Conservation (phyloP, 2,329 filamentous ascomycete genomes). For the Cladosporium sp. region DNA sequence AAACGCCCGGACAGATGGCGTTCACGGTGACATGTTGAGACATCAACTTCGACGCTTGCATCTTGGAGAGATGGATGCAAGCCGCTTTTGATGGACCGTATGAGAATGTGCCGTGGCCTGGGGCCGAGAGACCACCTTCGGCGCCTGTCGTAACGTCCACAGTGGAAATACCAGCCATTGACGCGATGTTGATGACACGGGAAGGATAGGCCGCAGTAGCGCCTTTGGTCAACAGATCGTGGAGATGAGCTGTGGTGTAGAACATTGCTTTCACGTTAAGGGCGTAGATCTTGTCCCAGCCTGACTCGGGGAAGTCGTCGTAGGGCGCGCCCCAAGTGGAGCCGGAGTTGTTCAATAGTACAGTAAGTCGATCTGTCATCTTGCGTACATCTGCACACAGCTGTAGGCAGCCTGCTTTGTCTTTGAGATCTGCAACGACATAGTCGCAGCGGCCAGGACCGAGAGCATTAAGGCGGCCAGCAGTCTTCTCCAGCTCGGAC, state of each 20-base stretch:
- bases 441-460: slow-evolving; percentile 45
- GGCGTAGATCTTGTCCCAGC: slow-evolving; percentile 51
- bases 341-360: slow-evolving; percentile 46
- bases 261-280: slow-evolving; percentile 37
- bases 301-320: slow-evolving; percentile 54
- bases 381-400: slow-evolving; percentile 41
- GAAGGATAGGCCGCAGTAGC: slow-evolving; percentile 38
- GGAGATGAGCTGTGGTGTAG: slow-evolving; percentile 45
- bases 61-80: slow-evolving; percentile 52
- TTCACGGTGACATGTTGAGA: slow-evolving; percentile 53
- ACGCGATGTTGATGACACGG: slow-evolving; percentile 45
- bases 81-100: slow-evolving; percentile 50
- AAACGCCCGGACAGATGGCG: slow-evolving; percentile 53
- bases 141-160: slow-evolving; percentile 43
- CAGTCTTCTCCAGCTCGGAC: slow-evolving; percentile 42
- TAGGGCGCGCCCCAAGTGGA: slow-evolving; percentile 50
- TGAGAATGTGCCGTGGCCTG: slow-evolving; percentile 36
- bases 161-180: slow-evolving; percentile 43
- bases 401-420: slow-evolving; percentile 40
- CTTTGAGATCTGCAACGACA: slow-evolving; percentile 41
- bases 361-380: slow-evolving; percentile 42
- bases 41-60: slow-evolving; percentile 51
- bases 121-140: slow-evolving; percentile 50
- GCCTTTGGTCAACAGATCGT: slow-evolving; percentile 41
- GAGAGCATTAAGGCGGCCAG: slow-evolving; percentile 38